Conservation (phyloP, 495 filamentous ascomycete species). For the Tuber microsphaerosporum region DNA sequence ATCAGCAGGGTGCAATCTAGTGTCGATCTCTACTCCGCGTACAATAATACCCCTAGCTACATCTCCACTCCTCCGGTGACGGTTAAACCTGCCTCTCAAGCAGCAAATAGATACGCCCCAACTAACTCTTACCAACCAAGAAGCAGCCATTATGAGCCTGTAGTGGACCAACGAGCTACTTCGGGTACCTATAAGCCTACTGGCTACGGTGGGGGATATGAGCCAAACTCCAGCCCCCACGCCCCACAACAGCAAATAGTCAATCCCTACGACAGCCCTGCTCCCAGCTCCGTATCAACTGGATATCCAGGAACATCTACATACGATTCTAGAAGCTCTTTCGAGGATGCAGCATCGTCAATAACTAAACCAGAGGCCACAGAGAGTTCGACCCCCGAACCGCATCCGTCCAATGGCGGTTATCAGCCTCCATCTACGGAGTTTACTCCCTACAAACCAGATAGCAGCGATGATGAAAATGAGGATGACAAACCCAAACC, state of each 20-base stretch:
- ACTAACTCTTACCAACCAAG: conserved; percentile 26
- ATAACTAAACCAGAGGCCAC: conserved; percentile 9
- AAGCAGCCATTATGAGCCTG: conserved; percentile 20
- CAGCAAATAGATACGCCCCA: conserved; percentile 27
- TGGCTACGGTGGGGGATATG: conserved; percentile 25
- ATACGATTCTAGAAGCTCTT: conserved; percentile 28
- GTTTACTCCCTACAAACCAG: conserved; percentile 43
- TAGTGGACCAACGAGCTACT: conserved; percentile 20
- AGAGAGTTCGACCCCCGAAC: conserved; percentile 20
- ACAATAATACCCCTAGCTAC: conserved; percentile 22
- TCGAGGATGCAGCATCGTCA: conserved; percentile 20
- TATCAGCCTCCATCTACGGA: conserved; percentile 52
- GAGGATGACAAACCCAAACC: conserved; percentile 50
- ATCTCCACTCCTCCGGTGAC: conserved; percentile 13
- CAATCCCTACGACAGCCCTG: conserved; percentile 27
- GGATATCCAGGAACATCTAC: conserved; percentile 14
- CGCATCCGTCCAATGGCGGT: conserved; percentile 3
- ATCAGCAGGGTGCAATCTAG: conserved; percentile 74
- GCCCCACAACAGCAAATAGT: conserved; percentile 20
- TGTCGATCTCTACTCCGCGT: conserved; percentile 62
- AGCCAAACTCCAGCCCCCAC: conserved; percentile 22
- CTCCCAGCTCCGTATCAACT: conserved; percentile 21
- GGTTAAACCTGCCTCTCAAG: conserved; percentile 13
- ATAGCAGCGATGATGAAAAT: conserved; percentile 44
- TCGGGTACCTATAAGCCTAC: conserved; percentile 21